Conservation (phyloP, 2,329 filamentous ascomycete species). For the Aspergillus aculeatinus region DNA sequence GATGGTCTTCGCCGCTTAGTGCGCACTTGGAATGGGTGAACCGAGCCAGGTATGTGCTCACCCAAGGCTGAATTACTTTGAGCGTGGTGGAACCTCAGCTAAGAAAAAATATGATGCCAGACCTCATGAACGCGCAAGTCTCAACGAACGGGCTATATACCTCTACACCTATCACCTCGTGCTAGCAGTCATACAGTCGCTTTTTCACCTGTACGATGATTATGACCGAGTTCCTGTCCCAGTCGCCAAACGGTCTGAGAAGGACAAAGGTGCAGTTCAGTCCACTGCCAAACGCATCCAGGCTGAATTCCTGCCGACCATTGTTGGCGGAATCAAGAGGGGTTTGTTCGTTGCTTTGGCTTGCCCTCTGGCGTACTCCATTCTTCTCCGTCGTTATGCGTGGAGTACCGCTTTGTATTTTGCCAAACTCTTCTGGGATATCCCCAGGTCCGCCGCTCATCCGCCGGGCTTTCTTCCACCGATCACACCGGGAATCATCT, state of each 20-base stretch:
- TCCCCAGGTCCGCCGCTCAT: conserved; percentile 67
- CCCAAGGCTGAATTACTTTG: not conserved
- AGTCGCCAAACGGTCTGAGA: conserved; percentile 37
- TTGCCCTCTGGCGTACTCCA: conserved; percentile 60
- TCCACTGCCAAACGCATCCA: conserved; percentile 43
- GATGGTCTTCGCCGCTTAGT: conserved; percentile 64
- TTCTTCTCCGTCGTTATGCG: conserved; percentile 60
- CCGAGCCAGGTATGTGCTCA: conserved; percentile 57
- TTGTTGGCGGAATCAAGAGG: conserved; percentile 35
- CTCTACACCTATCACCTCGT: conserved; percentile 68
- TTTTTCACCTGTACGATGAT: conserved; percentile 69
- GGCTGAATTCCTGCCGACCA: conserved; percentile 27
- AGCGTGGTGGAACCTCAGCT: not conserved
- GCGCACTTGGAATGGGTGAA: conserved; percentile 72
- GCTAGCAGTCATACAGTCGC: conserved; percentile 68
- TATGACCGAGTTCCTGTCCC: conserved; percentile 66
- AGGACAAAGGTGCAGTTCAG: conserved; percentile 38
- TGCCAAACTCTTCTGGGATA: conserved; percentile 70
- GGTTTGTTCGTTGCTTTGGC: conserved; percentile 44
- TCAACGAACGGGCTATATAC: conserved; percentile 87
- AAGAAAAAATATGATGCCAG: conserved; percentile 26
- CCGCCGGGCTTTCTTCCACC: conserved; percentile 58
- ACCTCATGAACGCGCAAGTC: conserved; percentile 64
- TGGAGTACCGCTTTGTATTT: conserved; percentile 72
- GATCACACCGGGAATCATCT: conserved; percentile 56